Base-by-base conservation (phyloP, 2,329 filamentous ascomycete species). In the Dactylella cylindrospora region DNA sequence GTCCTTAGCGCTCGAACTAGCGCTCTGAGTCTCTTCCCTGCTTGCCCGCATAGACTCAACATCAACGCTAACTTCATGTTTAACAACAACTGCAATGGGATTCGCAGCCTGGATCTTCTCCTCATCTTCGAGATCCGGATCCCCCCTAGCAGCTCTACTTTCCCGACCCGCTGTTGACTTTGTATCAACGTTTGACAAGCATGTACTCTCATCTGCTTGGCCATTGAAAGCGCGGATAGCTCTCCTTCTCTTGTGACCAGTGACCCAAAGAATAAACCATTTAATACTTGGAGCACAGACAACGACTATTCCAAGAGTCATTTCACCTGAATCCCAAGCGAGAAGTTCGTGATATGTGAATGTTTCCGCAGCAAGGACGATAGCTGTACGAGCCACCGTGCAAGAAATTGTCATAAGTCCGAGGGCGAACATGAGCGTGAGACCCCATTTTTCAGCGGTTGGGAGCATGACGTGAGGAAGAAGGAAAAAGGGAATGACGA, bases 391-490 rank as follows among this genome's bases (percentile, higher is more conserved):
- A 8, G 59, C 59, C 4, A 64, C 35, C 1, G 59, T 57, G 33
- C 59, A 64, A 9, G 17, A 57, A 33, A 64, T 64, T 2, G 51
- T 57, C 8, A 64, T 13, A 8, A 64, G 40, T 1, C 59, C 59
- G 1, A 64, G 51, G 15, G 59, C 59, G 25, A 64, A 64, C 59
- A 64, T 64, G 3, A 64, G 19, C 2, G 59, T 23, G 12, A 64
- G 39, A 2, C 59, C 59, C 45, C 44, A 57, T 19, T 64, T 64
- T 33, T 64, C 51, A 9, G 51, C 51, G 2, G 59, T 57, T 5
- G 59, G 59, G 10, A 64, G 59, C 52, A 55, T 55, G 19, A 64
- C 52, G 25, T 64, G 59, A 19, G 59, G 59, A 20, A 64, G 59
- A 25, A 64, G 51, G 20, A 64, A 64, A 25, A 64, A 64, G 1